phyloP scores from a whole-genome alignment of 140 eudicot species.

The Ambrosia hybrid region DNA sequence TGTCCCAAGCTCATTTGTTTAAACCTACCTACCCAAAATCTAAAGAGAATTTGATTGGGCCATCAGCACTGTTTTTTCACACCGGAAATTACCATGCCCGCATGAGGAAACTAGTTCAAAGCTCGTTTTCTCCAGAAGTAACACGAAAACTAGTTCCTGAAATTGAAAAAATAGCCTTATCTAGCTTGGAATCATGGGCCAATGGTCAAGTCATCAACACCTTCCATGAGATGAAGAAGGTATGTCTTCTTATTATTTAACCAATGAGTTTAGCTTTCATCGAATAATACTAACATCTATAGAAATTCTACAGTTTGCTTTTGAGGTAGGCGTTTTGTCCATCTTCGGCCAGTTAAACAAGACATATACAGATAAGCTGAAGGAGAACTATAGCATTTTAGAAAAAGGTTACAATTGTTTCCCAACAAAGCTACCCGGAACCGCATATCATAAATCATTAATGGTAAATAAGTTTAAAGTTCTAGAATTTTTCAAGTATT shows the following conservation, averaged over 20 bases:
- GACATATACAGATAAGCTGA: conserved; percentile 42
- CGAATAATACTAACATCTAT: conserved; percentile 7
- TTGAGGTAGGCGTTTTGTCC: conserved; percentile 79
- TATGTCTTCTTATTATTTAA: conserved; percentile 10
- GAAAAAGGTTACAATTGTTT: conserved; percentile 89
- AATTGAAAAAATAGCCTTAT: conserved; percentile 62
- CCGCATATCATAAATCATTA: conserved; percentile 68
- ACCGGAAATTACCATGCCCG: conserved; percentile 67
- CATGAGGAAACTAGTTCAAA: conserved; percentile 73
- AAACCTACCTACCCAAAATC: conserved; percentile 88
- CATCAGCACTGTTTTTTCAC: conserved; percentile 80
- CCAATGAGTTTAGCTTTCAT: conserved; percentile 1
- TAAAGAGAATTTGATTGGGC: conserved; percentile 78
- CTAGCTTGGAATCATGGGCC: conserved; percentile 63
- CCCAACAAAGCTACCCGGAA: conserved; percentile 82
- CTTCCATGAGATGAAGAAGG: conserved; percentile 80
- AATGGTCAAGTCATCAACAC: conserved; percentile 48
- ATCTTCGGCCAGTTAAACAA: conserved; percentile 62
- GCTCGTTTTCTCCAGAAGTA: conserved; percentile 64
- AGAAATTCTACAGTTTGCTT: conserved; percentile 54
- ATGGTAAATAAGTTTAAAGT: conserved; percentile 39
- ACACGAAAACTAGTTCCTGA: conserved; percentile 49
- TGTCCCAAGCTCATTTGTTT: conserved; percentile 64
- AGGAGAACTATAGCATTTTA: conserved; percentile 61
- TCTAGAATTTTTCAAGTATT: not conserved